Conservation (phyloP, 202 grass and related monocot genomes). For the Thinopyrum obtusiflorum region DNA sequence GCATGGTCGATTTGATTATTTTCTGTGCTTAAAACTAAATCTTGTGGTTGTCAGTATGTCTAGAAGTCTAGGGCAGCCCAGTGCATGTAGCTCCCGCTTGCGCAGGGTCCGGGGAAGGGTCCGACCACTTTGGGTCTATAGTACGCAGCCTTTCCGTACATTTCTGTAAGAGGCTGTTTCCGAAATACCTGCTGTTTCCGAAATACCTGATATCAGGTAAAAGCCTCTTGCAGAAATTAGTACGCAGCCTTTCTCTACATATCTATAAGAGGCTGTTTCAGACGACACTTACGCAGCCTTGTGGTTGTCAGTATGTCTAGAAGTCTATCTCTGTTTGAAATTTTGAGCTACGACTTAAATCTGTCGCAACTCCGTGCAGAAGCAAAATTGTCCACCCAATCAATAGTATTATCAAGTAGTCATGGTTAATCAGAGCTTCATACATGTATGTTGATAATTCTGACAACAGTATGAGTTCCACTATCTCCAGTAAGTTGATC, state of each 20-base stretch:
- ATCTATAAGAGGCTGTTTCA: too few relatives aligned
- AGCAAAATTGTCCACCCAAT: neutral
- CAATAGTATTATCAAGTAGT: neutral
- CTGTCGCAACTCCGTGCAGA: conserved; percentile 1
- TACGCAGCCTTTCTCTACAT: too few relatives aligned
- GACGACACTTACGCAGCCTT: too few relatives aligned
- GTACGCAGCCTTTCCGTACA: too few relatives aligned
- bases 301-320: neutral
- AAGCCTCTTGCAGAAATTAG: too few relatives aligned
- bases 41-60: neutral
- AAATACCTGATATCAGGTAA: too few relatives aligned
- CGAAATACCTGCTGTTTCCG: too few relatives aligned
- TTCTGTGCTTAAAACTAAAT: neutral
- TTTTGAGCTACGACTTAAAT: conserved; percentile 1
- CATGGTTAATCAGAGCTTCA: conserved; percentile 8
- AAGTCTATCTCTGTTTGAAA: neutral
- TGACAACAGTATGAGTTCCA: neutral
- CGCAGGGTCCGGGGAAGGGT: too few relatives aligned
- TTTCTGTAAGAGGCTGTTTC: too few relatives aligned
- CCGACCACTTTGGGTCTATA: too few relatives aligned
- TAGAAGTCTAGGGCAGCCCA: neutral
- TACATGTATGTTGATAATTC: conserved; percentile 5
- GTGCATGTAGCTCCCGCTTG: too few relatives aligned
- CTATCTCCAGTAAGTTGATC: conserved; percentile 8
- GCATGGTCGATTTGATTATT: neutral